A percentile compares a stretch with the other conserved stretches of the same genome.
These are phyloP conservation scores for Pythium rhizo-oryzae DNA, from an alignment of 352 stramenopile genomes.

Conservation along the genomic window DNA sequence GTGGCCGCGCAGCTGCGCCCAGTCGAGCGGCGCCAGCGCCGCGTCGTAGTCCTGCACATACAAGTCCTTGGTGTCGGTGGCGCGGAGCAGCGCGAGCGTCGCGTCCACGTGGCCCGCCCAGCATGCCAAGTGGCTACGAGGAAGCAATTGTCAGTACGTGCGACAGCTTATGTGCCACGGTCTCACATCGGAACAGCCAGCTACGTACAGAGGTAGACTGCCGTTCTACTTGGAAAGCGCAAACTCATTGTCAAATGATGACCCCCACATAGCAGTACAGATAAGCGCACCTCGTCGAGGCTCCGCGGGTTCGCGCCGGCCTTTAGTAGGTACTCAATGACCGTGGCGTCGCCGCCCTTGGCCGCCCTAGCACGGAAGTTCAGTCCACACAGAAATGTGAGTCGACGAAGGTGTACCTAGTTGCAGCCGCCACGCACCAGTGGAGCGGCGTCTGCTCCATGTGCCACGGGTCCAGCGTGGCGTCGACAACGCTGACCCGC, in stretches of 20 bases:
- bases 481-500: constrained; percentile 44
- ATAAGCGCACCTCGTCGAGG: constrained; percentile 48
- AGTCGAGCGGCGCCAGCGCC: constrained; percentile 57
- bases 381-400: too few relatives aligned
- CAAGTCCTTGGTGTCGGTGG: constrained; percentile 55
- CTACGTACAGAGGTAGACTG: constrained; percentile 61
- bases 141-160: background rate
- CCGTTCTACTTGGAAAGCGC: constrained; percentile 40
- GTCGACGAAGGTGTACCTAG: too few relatives aligned
- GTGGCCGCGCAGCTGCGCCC: constrained; percentile 54
- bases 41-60: constrained; percentile 74
- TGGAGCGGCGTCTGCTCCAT: constrained; percentile 75
- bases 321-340: constrained; percentile 60
- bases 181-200: too few relatives aligned
- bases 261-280: background rate
- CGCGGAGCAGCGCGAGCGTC: constrained; percentile 50
- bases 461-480: constrained; percentile 67
- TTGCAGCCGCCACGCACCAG: constrained; percentile 46
- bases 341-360: constrained; percentile 50
- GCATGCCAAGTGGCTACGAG: constrained; percentile 58
- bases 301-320: constrained; percentile 50
- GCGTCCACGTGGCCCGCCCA: constrained; percentile 68
- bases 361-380: constrained; percentile 49
- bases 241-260: background rate
- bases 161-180: background rate